These are phyloP conservation scores for Amesomyces nigricolor DNA, from an alignment of 2,329 filamentous ascomycete genomes.

Conservation along the genomic window DNA sequence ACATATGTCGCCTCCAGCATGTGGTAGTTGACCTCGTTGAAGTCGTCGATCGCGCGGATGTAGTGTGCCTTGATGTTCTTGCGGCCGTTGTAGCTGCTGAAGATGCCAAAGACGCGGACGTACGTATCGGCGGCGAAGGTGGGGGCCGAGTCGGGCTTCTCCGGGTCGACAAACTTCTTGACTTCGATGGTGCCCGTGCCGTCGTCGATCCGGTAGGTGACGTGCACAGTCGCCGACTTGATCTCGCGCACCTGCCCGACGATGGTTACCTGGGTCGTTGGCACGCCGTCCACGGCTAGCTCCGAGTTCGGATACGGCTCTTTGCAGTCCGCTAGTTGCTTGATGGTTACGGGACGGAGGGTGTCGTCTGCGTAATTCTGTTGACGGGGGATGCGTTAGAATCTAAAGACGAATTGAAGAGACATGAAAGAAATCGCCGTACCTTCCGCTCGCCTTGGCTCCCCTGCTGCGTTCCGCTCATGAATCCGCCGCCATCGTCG, in stretches of 20 bases:
- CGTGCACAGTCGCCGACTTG: slow-evolving; percentile 80
- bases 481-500: slow-evolving; percentile 58
- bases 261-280: slow-evolving; percentile 72
- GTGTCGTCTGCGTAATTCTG: slow-evolving; percentile 72
- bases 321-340: slow-evolving; percentile 81
- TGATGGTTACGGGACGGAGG: slow-evolving; percentile 88
- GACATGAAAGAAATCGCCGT: slow-evolving; percentile 35
- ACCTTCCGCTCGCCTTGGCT: slow-evolving; percentile 43
- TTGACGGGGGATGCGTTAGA: slow-evolving; percentile 3
- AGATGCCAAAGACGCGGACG: slow-evolving; percentile 76
- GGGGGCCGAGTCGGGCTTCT: slow-evolving; percentile 44
- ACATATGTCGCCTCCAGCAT: slow-evolving; percentile 84
- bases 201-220: slow-evolving; percentile 90
- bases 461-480: slow-evolving; percentile 55
- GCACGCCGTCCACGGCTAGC: slow-evolving; percentile 75
- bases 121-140: slow-evolving; percentile 65
- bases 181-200: slow-evolving; percentile 90
- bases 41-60: slow-evolving; percentile 73
- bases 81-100: slow-evolving; percentile 81
- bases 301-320: slow-evolving; percentile 67
- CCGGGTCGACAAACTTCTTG: slow-evolving; percentile 75
- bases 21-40: slow-evolving; percentile 92
- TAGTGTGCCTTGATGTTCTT: slow-evolving; percentile 74
- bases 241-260: slow-evolving; percentile 88
- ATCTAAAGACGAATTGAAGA: neutral